Conservation (phyloP, 768 basidiomycete species). For the Lactifluus hygrophoroides region DNA sequence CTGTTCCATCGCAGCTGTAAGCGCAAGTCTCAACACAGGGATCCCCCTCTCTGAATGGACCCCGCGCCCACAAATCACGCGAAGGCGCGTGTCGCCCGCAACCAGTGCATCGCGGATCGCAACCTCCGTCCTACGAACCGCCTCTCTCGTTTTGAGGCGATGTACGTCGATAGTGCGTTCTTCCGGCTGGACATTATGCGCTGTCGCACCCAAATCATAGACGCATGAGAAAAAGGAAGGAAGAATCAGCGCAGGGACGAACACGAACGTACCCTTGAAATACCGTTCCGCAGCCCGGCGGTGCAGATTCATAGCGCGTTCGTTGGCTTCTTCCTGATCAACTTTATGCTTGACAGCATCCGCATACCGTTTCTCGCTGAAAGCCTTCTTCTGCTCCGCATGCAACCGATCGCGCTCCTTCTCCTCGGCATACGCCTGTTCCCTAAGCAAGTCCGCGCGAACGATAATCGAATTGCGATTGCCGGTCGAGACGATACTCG, state of each 20-base stretch:
- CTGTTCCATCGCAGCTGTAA: conserved; percentile 26
- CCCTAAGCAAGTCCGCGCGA: conserved; percentile 26
- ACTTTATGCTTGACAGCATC: conserved; percentile 26
- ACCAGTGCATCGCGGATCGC: conserved; percentile 27
- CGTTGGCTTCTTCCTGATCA: conserved; percentile 26
- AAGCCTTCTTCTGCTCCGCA: conserved; percentile 22
- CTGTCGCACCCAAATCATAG: conserved; percentile 10
- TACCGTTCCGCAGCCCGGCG: conserved; percentile 29
- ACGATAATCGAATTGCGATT: conserved; percentile 22
- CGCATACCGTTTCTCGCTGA: conserved; percentile 20
- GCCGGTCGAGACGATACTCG: conserved; percentile 26
- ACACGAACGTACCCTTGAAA: conserved; percentile 26
- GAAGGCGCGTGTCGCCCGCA: conserved; percentile 25
- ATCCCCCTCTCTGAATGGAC: conserved; percentile 27
- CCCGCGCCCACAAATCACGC: conserved; percentile 30
- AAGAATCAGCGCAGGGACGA: neutral
- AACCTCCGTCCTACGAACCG: conserved; percentile 26
- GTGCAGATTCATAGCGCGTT: conserved; percentile 26
- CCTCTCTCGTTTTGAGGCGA: conserved; percentile 28
- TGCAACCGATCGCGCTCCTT: conserved; percentile 22
- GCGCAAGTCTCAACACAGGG: conserved; percentile 28
- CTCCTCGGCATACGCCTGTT: conserved; percentile 25
- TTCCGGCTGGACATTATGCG: conserved; percentile 26
- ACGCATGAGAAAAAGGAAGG: neutral
- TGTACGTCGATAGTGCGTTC: conserved; percentile 31